phyloP scores from a whole-genome alignment of 2,329 filamentous ascomycete species.

The Colletotrichum truncatum region DNA sequence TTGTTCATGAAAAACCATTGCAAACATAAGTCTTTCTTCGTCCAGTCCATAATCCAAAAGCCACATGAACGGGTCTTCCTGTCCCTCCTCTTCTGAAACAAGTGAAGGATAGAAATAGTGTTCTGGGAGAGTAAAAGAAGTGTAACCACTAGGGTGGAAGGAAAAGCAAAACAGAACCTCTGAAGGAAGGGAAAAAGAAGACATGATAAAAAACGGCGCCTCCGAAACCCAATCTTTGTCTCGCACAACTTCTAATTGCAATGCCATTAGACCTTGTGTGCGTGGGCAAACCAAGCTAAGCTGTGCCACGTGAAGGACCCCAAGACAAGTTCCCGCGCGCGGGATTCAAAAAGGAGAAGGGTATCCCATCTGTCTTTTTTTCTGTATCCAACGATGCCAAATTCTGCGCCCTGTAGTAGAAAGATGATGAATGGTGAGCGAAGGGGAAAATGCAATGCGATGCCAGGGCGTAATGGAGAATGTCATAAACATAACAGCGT shows the following conservation, averaged over 20 bases:
- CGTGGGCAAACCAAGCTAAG: background rate
- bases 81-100: background rate
- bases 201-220: background rate
- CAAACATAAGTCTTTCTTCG: background rate
- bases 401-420: slow-evolving; percentile 4
- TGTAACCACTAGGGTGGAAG: background rate
- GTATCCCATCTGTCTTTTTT: slow-evolving; percentile 15
- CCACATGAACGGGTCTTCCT: background rate
- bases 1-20: slow-evolving; percentile 17
- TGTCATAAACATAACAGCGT: slow-evolving; percentile 30
- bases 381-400: slow-evolving; percentile 16
- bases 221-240: background rate
- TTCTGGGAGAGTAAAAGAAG: background rate
- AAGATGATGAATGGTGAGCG: background rate
- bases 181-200: background rate
- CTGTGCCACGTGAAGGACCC: slow-evolving; percentile 6
- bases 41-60: background rate
- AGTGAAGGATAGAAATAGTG: slow-evolving; percentile 1
- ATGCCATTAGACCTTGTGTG: slow-evolving; percentile 10
- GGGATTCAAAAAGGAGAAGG: background rate
- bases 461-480: slow-evolving; percentile 11
- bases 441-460: slow-evolving; percentile 3
- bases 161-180: slow-evolving; percentile 6
- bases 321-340: background rate
- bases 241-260: slow-evolving; percentile 3